Evolutionary conservation across 768 basidiomycete genomes (phyloP), one percentile per base, ranked within the genome.

Genomic region (Tricholoma hemisulphureum): DNA sequence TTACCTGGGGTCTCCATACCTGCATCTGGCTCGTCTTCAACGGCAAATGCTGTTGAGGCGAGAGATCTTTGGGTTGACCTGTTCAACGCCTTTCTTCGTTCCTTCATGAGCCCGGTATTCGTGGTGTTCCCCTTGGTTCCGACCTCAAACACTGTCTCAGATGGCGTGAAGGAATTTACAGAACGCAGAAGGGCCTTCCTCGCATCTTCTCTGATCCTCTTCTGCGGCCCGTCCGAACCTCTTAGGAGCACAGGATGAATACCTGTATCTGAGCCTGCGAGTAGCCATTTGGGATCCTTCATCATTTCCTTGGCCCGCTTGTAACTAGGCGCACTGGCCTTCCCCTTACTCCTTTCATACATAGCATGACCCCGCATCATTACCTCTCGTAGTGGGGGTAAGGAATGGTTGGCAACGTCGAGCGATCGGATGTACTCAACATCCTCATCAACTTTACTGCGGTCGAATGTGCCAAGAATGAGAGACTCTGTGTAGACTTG

Each of bases 291-390:
- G 1, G 81, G 76, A 35, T 83, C 81, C 65, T 90, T 91, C 49
- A 81, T 77, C 79, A 97, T 88, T 57, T 87, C 88, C 67, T 98
- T 98, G 13, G 95, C 89, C 5, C 95, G 85, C 61, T 87, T 85
- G 74, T 98, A 93, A 66, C 89, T 90, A 56, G 87, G 86, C 14
- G 83, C 81, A 65, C 87, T 90, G 16, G 96, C 95, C 68, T 95
- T 97, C 20, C 89, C 90, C 70, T 93, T 88, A 60, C 91, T 93
- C 29, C 94, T 86, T 66, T 98, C 95, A 69, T 96, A 98, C 92
- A 98, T 90, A 2, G 81, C 75, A 61, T 98, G 94, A 0, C 95
- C 95, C 52, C 92, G 86, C 59, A 80, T 80, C 86, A 96, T 95
- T 58, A 98, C 92, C 4, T 86, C 85, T 20, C 89, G 80, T 26